phyloP scores from a whole-genome alignment of 306 rosid genomes.

The Hippophae tibetana region DNA sequence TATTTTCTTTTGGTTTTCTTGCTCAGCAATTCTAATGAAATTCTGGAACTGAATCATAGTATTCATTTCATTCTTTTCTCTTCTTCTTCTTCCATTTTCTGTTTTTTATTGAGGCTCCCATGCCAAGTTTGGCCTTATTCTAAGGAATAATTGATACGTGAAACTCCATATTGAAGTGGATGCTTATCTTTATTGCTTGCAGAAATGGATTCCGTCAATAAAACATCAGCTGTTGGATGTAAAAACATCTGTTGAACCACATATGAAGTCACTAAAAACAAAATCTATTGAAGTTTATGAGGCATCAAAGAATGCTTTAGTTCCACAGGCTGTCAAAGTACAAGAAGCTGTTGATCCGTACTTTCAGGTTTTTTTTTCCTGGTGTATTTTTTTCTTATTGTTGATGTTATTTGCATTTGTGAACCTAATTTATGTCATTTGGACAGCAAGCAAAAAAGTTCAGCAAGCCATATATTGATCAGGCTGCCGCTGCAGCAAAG shows the following conservation, averaged over 20 bases:
- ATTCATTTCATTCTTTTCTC: too few relatives aligned
- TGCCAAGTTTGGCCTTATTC: not conserved
- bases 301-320: conserved; percentile 49
- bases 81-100: too few relatives aligned
- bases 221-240: conserved; percentile 53
- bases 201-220: conserved; percentile 70
- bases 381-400: conserved; percentile 8
- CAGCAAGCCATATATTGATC: conserved; percentile 86
- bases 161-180: conserved; percentile 4
- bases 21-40: too few relatives aligned
- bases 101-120: too few relatives aligned
- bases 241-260: conserved; percentile 66
- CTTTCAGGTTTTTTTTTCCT: conserved; percentile 45
- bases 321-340: conserved; percentile 62
- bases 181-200: conserved; percentile 17
- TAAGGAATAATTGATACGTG: not conserved
- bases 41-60: too few relatives aligned
- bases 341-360: conserved; percentile 65
- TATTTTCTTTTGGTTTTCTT: too few relatives aligned
- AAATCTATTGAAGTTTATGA: conserved; percentile 54
- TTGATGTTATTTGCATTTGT: conserved; percentile 16
- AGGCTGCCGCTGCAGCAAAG: conserved; percentile 60
- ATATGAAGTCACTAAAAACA: conserved; percentile 34
- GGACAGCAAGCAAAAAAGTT: conserved; percentile 69
- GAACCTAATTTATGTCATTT: conserved; percentile 2